Evolutionary conservation across 2,329 filamentous ascomycete genomes (phyloP), one percentile per base, ranked within the genome.

Genomic region (Daldinia sp.): DNA sequence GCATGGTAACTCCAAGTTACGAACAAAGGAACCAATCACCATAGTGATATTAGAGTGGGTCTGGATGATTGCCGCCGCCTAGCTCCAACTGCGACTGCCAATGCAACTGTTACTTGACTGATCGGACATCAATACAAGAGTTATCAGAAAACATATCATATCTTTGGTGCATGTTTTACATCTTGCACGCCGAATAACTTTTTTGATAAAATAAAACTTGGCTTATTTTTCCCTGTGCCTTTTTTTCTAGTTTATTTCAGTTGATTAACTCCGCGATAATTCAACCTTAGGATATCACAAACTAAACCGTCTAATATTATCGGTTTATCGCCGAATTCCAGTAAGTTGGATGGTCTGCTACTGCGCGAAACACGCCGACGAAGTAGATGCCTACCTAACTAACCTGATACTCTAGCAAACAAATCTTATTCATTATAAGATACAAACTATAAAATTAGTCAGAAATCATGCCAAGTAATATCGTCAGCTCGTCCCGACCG

Each of bases 401-500:
- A 50, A 61, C 19, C 30, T 13, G 19, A 25, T 5, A 1, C 19
- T 21, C 35, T 43, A 60, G 17, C 3, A 55, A 45, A 13, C 4
- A 0, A 43, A 19, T 15, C 9, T 34, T 10, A 2, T 17, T 37
- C 15, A 5, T 17, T n/a, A 1, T 32, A 43, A 11, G 21, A 32
- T 25, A 41, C 15, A 17, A 27, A 49, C 10, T 39, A 30, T 25
- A 27, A 15, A 19, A 15, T 47, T 29, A 47, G 19, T 23, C 39
- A 39, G 39, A 25, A 37, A 29, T 30, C 30, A 68, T 67, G 57
- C 58, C 61, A 56, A 62, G 49, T 61, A 55, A 60, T 61, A 60
- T 59, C 27, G 27, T 68, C 55, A 56, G 68, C 21, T 66, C 63
- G 43, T 69, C 71, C 15, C 68, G 66, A 39, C 67, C 68, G 21